Base-by-base conservation (phyloP, 768 basidiomycete genomes). In the Collybiopsis luxurians region DNA sequence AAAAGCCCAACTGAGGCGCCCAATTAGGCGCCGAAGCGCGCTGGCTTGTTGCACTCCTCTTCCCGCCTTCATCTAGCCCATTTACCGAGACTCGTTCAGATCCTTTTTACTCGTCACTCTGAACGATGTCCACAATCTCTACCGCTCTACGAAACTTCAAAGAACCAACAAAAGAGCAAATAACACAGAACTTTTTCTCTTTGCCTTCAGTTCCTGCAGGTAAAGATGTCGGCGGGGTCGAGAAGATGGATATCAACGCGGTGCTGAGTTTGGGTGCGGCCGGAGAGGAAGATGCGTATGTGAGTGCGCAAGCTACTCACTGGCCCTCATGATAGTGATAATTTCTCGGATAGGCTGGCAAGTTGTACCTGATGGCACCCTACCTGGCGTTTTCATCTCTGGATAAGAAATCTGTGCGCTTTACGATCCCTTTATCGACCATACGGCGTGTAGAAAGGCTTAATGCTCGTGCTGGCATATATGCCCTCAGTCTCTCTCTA, bases 381-480 rank as follows among this genome's bases (percentile, higher is more conserved):
- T 98, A 90, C 73, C 79, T 99, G 9, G 84, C 90, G 19, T 99
- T 98, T 72, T 75, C 86, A 12, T 96, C 94, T 4, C 73, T 96
- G 24, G 97, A 99, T 71, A 85, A 89, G 66, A 94, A 94, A 68
- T 95, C 92, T 23, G 94, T 95, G 57, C 81, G 88, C 43, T 94
- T 94, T 72, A 93, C 94, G 7, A 74, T 98, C 9, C 96, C 97
- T 28, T 79, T 99, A 42, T 93, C 89, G 53, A 94, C 94, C 4
- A 85, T 99, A 63, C 84, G 97, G 51, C 79, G 97, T 55, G 97
- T 99, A 21, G 97, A 99, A 73, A 78, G 94, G 47, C 80, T 98
- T 52, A 97, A 96, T 69, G 89, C 94, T 11, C 84, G 94, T 13
- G 90, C 94, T 27, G 97, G 97, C 4, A 89, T 97, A 36, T 98